Evolutionary conservation across 129 eudicot genomes (phyloP).

Genomic region (Logfia minima): DNA sequence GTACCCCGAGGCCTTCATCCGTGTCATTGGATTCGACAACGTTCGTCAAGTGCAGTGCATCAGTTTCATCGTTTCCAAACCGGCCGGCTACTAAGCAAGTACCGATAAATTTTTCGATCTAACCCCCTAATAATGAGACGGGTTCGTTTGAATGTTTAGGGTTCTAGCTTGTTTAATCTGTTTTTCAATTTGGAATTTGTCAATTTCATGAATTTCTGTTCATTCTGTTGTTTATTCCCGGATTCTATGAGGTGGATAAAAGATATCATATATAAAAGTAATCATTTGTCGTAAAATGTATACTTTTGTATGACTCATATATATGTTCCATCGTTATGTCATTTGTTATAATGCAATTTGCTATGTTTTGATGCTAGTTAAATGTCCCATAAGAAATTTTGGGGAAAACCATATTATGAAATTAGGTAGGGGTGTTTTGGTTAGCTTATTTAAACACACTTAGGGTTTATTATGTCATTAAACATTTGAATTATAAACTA

Average conservation of each 20-base stretch:
- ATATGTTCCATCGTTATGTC: background rate
- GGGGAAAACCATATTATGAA: background rate
- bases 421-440: no score
- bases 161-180: conserved; percentile 17
- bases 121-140: conserved; percentile 1
- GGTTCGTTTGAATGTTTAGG: conserved; percentile 14
- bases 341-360: background rate
- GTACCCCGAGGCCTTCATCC: conserved; percentile 55
- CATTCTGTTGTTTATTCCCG: conserved; percentile 26
- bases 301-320: background rate
- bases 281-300: conserved; percentile 14
- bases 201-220: conserved; percentile 13
- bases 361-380: background rate
- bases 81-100: conserved; percentile 33
- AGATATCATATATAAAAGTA: conserved; percentile 13
- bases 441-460: no score
- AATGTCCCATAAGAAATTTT: background rate
- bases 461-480: no score
- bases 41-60: conserved; percentile 72
- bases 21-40: conserved; percentile 78
- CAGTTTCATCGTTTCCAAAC: conserved; percentile 68
- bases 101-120: background rate
- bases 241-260: conserved; percentile 36
- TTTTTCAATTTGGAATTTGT: conserved; percentile 18
- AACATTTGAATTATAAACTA: no score